A percentile compares a stretch with the other conserved stretches of the same genome.
Conservation (phyloP, 768 basidiomycete genomes). For the Symmetrospora coprosmae region DNA sequence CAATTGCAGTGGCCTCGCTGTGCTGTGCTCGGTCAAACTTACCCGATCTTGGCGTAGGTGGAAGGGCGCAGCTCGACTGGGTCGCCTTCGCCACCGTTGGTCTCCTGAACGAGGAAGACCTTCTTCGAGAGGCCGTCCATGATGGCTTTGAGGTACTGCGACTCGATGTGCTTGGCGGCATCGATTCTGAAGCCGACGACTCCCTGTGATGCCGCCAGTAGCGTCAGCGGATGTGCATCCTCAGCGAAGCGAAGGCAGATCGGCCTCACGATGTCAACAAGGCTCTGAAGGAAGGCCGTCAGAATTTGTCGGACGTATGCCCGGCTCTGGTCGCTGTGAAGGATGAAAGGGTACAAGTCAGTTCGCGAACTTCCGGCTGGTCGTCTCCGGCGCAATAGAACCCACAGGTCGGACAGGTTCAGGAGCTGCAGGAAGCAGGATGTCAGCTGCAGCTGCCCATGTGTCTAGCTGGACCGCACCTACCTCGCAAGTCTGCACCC, state of each 20-base stretch:
- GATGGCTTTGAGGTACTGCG: neutral
- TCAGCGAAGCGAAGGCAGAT: neutral
- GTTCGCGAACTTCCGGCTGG: neutral
- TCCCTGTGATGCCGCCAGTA: neutral
- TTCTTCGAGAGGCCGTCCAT: neutral
- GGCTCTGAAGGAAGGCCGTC: neutral
- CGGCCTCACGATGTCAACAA: neutral
- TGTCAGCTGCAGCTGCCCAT: too few species aligned
- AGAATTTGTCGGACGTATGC: neutral
- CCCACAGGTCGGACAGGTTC: neutral
- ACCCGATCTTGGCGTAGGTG: too few species aligned
- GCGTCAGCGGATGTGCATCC: neutral
- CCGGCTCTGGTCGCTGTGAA: neutral
- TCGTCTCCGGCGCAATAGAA: neutral
- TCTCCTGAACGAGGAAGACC: neutral
- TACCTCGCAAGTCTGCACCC: neutral
- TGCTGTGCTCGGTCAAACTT: too few species aligned
- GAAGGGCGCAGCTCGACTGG: too few species aligned
- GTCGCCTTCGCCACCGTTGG: neutral
- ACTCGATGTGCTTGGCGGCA: slow-evolving; percentile 1
- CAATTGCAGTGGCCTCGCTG: too few species aligned
- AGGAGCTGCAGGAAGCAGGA: too few species aligned
- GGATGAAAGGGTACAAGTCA: neutral
- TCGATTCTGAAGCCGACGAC: neutral
- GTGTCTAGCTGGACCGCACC: too few species aligned